phyloP scores from a whole-genome alignment of 192 early-diverging fungal species.

The Dissophora globulifera region DNA sequence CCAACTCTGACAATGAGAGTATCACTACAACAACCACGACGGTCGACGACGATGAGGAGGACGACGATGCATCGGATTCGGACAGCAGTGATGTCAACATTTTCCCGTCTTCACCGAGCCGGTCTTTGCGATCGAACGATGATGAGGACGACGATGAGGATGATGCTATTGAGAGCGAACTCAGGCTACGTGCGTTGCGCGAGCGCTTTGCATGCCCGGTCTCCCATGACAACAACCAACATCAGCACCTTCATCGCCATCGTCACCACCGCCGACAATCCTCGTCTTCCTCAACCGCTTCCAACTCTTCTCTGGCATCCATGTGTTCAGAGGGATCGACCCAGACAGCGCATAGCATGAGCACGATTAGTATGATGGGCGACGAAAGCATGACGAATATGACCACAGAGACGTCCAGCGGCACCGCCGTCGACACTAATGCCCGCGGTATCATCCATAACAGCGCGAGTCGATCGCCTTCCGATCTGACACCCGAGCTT shows the following conservation, averaged over 20 bases:
- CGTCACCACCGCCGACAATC: constrained; percentile 29
- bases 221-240: too few species aligned
- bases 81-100: neutral
- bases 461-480: constrained; percentile 17
- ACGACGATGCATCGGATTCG: constrained; percentile 18
- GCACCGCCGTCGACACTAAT: too few species aligned
- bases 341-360: constrained; percentile 28
- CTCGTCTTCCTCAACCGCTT: constrained; percentile 35
- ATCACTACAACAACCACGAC: too few species aligned
- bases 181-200: neutral
- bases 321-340: constrained; percentile 20
- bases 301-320: constrained; percentile 31
- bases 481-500: constrained; percentile 55
- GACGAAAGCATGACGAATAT: neutral
- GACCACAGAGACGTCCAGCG: too few species aligned
- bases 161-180: too few species aligned
- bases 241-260: too few species aligned
- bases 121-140: constrained; percentile 1
- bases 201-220: constrained; percentile 7
- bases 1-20: constrained; percentile 27
- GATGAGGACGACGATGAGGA: too few species aligned
- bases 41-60: constrained; percentile 9
- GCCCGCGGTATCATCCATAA: too few species aligned
- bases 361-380: too few species aligned
- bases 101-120: constrained; percentile 5